Evolutionary conservation across 805 yeast species (phyloP).

Genomic region (Schizosaccharomyces japonicus): DNA sequence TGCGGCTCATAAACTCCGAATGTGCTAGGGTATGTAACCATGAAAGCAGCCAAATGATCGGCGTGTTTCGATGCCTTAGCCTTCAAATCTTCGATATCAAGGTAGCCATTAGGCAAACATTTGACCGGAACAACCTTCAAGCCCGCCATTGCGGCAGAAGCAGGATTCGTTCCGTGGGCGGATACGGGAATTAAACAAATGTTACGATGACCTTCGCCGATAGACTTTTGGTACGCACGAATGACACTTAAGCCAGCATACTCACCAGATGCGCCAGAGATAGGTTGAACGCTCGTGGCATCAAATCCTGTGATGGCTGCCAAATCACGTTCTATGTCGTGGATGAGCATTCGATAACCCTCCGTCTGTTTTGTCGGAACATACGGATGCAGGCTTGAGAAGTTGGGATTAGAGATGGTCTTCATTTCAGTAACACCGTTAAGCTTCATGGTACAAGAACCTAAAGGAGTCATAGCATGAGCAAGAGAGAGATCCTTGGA

Average conservation of each 20-base stretch:
- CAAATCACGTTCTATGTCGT: conserved; percentile 59
- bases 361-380: conserved; percentile 72
- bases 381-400: conserved; percentile 72
- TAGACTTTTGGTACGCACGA: conserved; percentile 36
- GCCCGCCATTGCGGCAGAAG: conserved; percentile 94
- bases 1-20: conserved; percentile 91
- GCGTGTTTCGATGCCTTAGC: conserved; percentile 47
- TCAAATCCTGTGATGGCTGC: conserved; percentile 84
- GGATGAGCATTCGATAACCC: conserved; percentile 58
- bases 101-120: conserved; percentile 64
- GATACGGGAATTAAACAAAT: conserved; percentile 86
- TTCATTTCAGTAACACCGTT: conserved; percentile 89
- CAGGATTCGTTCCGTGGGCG: conserved; percentile 97
- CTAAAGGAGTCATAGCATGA: conserved; percentile 89
- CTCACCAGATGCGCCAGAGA: conserved; percentile 97
- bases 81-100: conserved; percentile 55
- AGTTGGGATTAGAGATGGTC: conserved; percentile 86
- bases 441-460: conserved; percentile 94
- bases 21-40: conserved; percentile 95
- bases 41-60: conserved; percentile 58
- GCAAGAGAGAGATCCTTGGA: conserved; percentile 78
- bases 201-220: conserved; percentile 51
- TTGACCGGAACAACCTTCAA: conserved; percentile 80
- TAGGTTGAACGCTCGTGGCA: conserved; percentile 80
- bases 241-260: conserved; percentile 81